Evolutionary conservation across 1,284 basidiomycete genomes (phyloP), one percentile per base, ranked within the genome.

Genomic region (Malassezia caprae): DNA sequence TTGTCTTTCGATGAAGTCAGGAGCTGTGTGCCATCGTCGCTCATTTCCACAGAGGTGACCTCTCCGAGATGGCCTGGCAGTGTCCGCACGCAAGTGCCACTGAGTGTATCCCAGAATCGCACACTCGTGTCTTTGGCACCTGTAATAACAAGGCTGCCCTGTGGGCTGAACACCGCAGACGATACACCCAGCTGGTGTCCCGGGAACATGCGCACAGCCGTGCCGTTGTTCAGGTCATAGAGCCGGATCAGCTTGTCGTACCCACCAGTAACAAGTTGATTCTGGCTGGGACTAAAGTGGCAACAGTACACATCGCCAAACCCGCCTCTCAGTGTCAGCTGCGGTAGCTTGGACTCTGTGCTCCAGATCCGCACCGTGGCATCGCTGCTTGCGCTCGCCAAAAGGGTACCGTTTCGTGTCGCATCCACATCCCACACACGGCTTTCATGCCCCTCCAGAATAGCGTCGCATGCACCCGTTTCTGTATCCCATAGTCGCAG

Each of bases 61-160:
- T 79, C 78, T 15, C 78, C 78, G 13, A 79, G 64, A 47, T 77
- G 78, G 0, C 73, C 76, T 2, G 76, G 70, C 45, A 79, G 66
- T 4, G 77, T 77, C 34, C 76, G 76, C 21, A 77, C 72, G 58
- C 66, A 69, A 0, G 78, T 74, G 0, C 78, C 78, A 8, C 76
- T 76, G 15, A 78, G 75, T 4, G 77, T 76, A 56, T 79, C 78
- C 78, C 78, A 79, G 44, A 79, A 64, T 0, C 77, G 71, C 23
- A 79, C 76, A 23, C 76, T 75, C 24, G 76, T 77, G 62, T 79
- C 78, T 54, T 79, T 79, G 0, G 76, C 76, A 58, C 78, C 78
- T 0, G 76, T 77, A 2, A 77, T 77, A 21, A 79, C 72, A 26
- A 78, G 57, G 51, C 76, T 77, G 12, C 78, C 78, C 0, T 76